Evolutionary conservation across 2,329 filamentous ascomycete species (phyloP), one percentile per base, ranked within the genome.

Genomic region (Calycina herbarum): DNA sequence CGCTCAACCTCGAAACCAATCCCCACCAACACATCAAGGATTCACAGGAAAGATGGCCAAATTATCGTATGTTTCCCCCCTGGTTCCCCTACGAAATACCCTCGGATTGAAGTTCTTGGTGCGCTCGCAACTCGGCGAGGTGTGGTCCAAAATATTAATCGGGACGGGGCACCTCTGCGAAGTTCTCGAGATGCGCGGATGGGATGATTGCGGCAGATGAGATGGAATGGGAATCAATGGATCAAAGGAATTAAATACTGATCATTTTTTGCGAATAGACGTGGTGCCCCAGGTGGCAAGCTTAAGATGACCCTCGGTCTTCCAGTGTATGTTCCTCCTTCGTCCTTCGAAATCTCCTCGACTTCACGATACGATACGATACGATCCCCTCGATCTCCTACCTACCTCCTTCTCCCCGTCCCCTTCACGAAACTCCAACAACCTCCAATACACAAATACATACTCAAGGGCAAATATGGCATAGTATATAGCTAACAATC

Each of bases 271-370:
- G 62, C 57, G 45, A 72, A 75, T 76, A 89, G 87, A 73, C 87
- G 93, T 88, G 92, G 91, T 91, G 91, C 93, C 87, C 91, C 94
- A 80, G 95, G 95, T 89, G 96, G 96, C 92, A 99, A 99, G 92
- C 92, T 98, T 79, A 98, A 97, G 92, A 99, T 99, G 95, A 97
- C 95, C 83, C 93, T 99, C 84, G 95, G 93, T 97, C 93, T 99
- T 79, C 95, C 95, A 85, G 93, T 97, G 94, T 97, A 96, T 83
- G 93, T 92, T 78, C 54, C 54, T 54, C 71, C 60, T 48, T 67
- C 45, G 45, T 51, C 45, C 45, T 51, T 13, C 61, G 29, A 57
- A 35, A 51, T 74, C 76, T 72, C 77, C 76, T 72, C 77, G 54
- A 64, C 24, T 42, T n/a, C 31, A 31, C 40, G 17, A 33, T 35